Base-by-base conservation (phyloP, 1,284 basidiomycete genomes). In the Ganoderma lingzhi region DNA sequence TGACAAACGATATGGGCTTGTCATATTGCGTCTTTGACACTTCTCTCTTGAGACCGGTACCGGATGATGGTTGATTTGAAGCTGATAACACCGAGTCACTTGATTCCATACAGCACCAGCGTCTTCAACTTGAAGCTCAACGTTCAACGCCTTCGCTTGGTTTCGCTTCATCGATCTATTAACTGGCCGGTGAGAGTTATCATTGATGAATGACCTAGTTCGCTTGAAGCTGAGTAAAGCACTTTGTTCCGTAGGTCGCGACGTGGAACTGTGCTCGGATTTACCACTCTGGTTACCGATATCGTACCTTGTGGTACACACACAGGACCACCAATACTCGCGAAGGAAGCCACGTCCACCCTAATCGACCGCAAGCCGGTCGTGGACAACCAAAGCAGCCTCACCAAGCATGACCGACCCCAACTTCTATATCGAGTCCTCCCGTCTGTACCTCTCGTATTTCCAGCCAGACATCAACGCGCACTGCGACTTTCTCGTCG, bases 401-500 rank as follows among this genome's bases (percentile, higher is more conserved):
- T 28, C 51, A 15, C 12, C 23, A 14, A 53, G 44, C 56, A 67
- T 60, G 66, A 32, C 58, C 3, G 67, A 68, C 58, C 41, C 58
- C 10, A 64, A 68, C 67, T 61, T 61, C 48, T 37, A 51, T 48
- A 53, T 68, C 67, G 67, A 68, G 48, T 61, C 67, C 9, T 44
- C 62, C 10, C 63, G 67, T 14, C 58, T 68, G 15, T 68, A 68
- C 62, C 48, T 68, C 62, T 58, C 62, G 10, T 51, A 64, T 45
- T 53, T 60, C 45, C 55, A 63, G 41, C 44, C 66, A 8, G 32
- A 32, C 9, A n/a, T 53, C 45, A 62, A 68, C 62, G 48, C 30
- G 15, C 67, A 64, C 67, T 68, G 63, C 63, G 63, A 68, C 63
- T 64, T 68, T 48, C 67, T 64, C 67, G 58, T 64, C 30, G 5